phyloP scores from a whole-genome alignment of 2,329 filamentous ascomycete species.

The Alternaria alternata region DNA sequence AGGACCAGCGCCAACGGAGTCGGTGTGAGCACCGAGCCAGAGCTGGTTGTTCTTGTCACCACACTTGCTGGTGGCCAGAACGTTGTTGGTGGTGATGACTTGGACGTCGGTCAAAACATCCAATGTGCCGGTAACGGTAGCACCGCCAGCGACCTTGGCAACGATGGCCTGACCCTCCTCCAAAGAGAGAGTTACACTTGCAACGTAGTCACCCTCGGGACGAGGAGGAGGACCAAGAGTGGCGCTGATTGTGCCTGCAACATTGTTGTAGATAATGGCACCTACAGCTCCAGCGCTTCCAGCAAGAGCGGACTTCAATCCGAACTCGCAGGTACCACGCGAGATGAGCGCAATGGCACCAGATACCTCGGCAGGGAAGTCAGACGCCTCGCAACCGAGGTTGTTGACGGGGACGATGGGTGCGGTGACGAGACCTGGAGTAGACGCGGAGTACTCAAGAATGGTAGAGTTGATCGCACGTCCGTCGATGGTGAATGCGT shows the following conservation, averaged over 20 bases:
- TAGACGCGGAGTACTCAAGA: constrained; percentile 37
- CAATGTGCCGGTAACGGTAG: constrained; percentile 50
- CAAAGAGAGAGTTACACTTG: constrained; percentile 72
- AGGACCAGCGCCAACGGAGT: constrained; percentile 48
- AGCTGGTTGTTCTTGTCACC: constrained; percentile 49
- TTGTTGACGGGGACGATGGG: constrained; percentile 40
- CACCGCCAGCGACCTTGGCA: constrained; percentile 57
- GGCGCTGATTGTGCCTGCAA: constrained; percentile 63
- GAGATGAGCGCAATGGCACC: constrained; percentile 75
- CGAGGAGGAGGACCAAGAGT: constrained; percentile 71
- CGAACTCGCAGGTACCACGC: constrained; percentile 76
- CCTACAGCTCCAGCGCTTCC: constrained; percentile 74
- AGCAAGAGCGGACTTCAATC: constrained; percentile 72
- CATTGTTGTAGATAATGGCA: constrained; percentile 78
- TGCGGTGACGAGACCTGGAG: constrained; percentile 33
- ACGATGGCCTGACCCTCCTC: constrained; percentile 64
- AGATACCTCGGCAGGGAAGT: constrained; percentile 67
- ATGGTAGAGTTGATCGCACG: constrained; percentile 16
- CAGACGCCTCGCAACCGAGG: constrained; percentile 53
- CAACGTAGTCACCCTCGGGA: constrained; percentile 64
- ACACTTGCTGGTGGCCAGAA: constrained; percentile 48
- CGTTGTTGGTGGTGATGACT: constrained; percentile 57
- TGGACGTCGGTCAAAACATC: constrained; percentile 56
- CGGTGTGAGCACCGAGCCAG: constrained; percentile 49
- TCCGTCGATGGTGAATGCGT: constrained; percentile 32